Evolutionary conservation across 441 rosid genomes (phyloP), one percentile per base, ranked within the genome.

Genomic region (Populus hybrid): DNA sequence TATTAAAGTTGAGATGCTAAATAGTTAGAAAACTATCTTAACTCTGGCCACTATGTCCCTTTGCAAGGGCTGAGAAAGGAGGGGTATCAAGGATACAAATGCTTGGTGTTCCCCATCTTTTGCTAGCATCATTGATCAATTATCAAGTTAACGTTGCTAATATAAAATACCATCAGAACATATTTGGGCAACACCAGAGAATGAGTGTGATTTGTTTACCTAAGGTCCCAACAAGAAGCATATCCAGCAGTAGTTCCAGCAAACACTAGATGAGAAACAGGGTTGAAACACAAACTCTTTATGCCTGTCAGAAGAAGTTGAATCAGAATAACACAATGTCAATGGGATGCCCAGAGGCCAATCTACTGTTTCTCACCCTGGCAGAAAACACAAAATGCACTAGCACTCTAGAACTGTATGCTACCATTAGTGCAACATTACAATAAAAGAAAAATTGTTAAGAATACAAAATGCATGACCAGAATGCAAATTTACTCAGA

Each of bases 191-290:
- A 70, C 14, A 5, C 3, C 57, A 70, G 70, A 64, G 70, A 36
- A 23, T n/a, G 40, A 69, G 18, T 64, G 61, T 9, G 23, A 28
- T 18, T 40, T 23, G 32, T 76, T 82, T 86, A 93, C 98, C 98
- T 89, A 64, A 91, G 85, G 82, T 94, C 98, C 93, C 94, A 94
- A 83, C 97, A 89, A 75, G 89, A 87, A 50, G 89, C 77, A 79
- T 83, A 87, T 82, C 98, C 98, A 38, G 87, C 85, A 30, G 93
- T 83, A 76, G 91, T 89, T 81, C 98, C 98, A n/a, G 94, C 87
- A 81, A 89, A 90, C 73, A 91, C 87, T n/a, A 76, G 79, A 79
- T 83, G 81, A 76, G 97, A 86, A 82, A 73, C 35, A 38, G 92
- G 91, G 82, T 89, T 91, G 86, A 82, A 88, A 81, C 91, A 84